Base-by-base conservation (phyloP, 176 grass and related monocot species). In the Carex pumila region DNA sequence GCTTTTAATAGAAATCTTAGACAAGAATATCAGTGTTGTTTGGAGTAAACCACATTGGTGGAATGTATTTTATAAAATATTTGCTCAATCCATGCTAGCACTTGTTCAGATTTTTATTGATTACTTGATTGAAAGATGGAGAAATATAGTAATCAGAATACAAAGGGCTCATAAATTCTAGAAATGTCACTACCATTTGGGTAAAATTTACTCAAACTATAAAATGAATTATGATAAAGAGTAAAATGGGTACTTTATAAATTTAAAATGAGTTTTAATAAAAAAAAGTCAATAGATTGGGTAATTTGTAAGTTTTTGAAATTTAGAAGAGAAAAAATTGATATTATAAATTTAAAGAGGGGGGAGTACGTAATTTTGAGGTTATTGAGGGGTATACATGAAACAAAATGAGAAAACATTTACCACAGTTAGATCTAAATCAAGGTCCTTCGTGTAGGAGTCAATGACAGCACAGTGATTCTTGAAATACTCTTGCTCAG, bases 361-460 rank as follows among this genome's bases (percentile, higher is more conserved):
- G 37, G 37, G 37, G 37, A 5, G 37, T 39, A 6, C 5, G 5
- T 39, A 39, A 39, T 39, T 39, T 39, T 39, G 37, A 39, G 5
- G 37, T 39, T 5, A 39, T 39, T 39, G 37, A 39, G 4, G 5
- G 37, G 37, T 39, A 6, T 39, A 39, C 37, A 39, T 39, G 37
- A 39, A 76, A 29, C 58, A 81, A 70, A 53, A 50, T 25, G 61
- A 49, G 62, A 86, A 71, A 22, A 22, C 45, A 2, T 54, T 72
- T 90, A 99, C 96, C 93, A 99, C 96, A 62, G 93, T 92, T 65
- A 99, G 91, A 91, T 99, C 96, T 85, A 95, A 88, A 84, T 99
- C 91, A 83, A 95, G 88, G 84, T 95, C 96, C 12, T 93, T 90
- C 7, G 93, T 93, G 81, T 94, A 95, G 65, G 86, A 89, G 82